Percentiles rank a stretch among this genome's conserved stretches.
Conservation (phyloP, 345 rosid species). For the Heritiera fomes region DNA sequence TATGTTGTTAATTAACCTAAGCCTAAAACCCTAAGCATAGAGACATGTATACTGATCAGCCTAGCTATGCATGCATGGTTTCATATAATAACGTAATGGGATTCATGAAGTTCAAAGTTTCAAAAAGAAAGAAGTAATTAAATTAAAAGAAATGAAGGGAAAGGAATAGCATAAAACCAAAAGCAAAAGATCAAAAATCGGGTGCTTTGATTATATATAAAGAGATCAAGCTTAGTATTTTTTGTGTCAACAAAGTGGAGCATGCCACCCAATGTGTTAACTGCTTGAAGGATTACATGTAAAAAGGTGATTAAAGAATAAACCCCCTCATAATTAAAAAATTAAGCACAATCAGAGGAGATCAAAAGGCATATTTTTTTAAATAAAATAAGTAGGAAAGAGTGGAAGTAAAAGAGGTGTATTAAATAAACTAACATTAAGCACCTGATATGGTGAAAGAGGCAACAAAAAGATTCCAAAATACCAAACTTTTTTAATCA, state of each 20-base stretch:
- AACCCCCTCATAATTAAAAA: not conserved
- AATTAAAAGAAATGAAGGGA: not conserved
- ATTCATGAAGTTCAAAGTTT: not conserved
- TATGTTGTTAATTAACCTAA: not conserved
- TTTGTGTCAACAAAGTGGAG: constrained; percentile 17
- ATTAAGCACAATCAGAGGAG: not conserved
- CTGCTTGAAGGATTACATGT: not conserved
- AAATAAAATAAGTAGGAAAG: not conserved
- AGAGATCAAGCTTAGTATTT: not conserved
- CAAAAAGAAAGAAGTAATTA: not conserved
- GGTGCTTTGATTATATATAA: constrained; percentile 11
- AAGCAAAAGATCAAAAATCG: not conserved
- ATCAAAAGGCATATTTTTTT: not conserved
- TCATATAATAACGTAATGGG: not conserved
- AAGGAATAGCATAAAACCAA: constrained; percentile 1
- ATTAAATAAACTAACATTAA: constrained; percentile 5
- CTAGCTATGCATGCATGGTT: not conserved
- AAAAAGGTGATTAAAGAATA: not conserved
- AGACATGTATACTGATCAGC: not conserved
- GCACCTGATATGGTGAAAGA: constrained; percentile 10
- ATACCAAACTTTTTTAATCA: not conserved
- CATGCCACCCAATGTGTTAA: constrained; percentile 19
- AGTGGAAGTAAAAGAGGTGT: not conserved
- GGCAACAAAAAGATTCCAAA: not conserved
- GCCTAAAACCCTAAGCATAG: not conserved